Evolutionary conservation across 2,329 filamentous ascomycete species (phyloP), one percentile per base, ranked within the genome.

Genomic region (Byssochlamys sp.): DNA sequence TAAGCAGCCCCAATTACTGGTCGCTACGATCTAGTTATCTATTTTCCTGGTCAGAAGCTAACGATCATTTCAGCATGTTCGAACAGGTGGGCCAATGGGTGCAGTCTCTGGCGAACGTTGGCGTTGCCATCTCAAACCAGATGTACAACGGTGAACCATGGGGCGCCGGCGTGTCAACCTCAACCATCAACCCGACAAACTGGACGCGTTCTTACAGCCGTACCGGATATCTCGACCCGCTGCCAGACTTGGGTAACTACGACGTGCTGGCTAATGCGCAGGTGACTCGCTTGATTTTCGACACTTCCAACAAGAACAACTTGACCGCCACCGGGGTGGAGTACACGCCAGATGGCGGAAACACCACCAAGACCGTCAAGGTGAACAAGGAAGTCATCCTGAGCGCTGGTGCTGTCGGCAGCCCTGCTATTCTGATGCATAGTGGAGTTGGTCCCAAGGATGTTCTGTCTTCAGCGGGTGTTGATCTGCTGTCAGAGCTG

Each of bases 391-490:
- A 69, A 58, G 69, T 66, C 6, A 62, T 66, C 27, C 53, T 69
- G 0, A 29, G 64, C 0, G 81, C 82, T 2, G 85, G 85, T 0
- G 78, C 77, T 33, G 71, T 81, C 33, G 79, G 79, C 63, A 84
- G 80, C 31, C 85, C 79, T 2, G 81, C 80, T 66, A 73, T 84
- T 9, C 77, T 82, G 26, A 81, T 87, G 58, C 72, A 85, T 4
- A 85, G 83, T 0, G 84, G 84, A 1, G 75, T 87, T 39, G 85
- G 84, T 2, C 75, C 77, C 28, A 73, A 75, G 11, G 69, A 75
- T 2, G 67, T 81, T 10, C 71, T 82, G 3, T 65, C 71, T 1
- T 63, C 66, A 3, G 76, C 75, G 0, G 75, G 75, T 1, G 73
- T 82, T 19, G 66, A 75, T 10, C 68, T 76, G 53, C 75, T 76